These are phyloP conservation scores for Chamaecyparis obtusa DNA, from an alignment of 75 land plant species.

Conservation along the genomic window DNA sequence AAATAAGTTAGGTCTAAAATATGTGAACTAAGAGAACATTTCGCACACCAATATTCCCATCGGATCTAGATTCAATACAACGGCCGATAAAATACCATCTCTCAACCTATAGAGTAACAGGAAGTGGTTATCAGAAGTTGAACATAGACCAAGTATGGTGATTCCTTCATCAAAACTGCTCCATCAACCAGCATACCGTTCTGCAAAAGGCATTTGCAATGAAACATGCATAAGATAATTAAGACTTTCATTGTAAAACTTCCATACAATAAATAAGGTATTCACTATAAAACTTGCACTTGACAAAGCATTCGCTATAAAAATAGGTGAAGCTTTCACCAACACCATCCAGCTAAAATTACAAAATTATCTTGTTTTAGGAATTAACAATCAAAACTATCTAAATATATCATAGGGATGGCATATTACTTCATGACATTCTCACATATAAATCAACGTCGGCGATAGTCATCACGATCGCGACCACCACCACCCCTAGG, in stretches of 20 bases:
- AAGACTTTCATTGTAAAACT: no score
- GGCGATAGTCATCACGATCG: constrained; percentile 16
- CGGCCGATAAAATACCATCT: not conserved
- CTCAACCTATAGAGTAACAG: not conserved
- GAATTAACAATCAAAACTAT: no score
- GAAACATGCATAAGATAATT: no score
- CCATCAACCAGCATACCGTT: not conserved
- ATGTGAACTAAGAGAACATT: not conserved
- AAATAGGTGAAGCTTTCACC: no score
- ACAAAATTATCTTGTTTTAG: no score
- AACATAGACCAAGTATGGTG: not conserved
- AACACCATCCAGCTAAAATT: no score
- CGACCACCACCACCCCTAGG: constrained; percentile 47
- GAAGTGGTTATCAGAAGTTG: not conserved
- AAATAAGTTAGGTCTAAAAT: not conserved
- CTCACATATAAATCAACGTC: constrained; percentile 6
- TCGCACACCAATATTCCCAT: not conserved
- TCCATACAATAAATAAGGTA: no score
- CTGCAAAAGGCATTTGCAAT: not conserved
- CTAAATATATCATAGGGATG: no score
- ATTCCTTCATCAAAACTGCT: not conserved
- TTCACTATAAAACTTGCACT: no score
- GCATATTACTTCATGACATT: not conserved
- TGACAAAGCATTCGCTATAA: no score
- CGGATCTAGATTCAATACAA: not conserved